Conservation (phyloP, 345 rosid genomes). For the Eutrema japonicum region DNA sequence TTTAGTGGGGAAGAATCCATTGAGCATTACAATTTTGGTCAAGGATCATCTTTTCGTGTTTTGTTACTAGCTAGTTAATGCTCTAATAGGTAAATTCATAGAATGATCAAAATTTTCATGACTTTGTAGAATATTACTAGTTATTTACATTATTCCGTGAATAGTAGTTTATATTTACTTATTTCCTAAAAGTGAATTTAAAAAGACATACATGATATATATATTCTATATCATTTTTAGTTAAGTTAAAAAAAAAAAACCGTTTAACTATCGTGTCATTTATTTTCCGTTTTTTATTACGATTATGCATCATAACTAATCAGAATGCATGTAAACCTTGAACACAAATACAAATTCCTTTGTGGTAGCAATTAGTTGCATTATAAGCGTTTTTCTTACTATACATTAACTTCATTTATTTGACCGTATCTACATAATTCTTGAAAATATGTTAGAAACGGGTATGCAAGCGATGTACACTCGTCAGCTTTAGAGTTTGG, state of each 20-base stretch:
- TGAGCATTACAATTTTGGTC: constrained; percentile 34
- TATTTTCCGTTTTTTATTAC: background rate
- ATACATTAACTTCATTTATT: background rate
- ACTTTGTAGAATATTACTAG: background rate
- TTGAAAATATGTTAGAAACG: background rate
- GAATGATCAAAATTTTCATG: constrained; percentile 9
- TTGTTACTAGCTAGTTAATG: constrained; percentile 27
- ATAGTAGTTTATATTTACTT: background rate
- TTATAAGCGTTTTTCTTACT: background rate
- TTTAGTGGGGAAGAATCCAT: constrained; percentile 12
- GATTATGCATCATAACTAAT: background rate
- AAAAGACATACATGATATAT: background rate
- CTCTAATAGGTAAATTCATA: background rate
- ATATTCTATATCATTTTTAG: background rate
- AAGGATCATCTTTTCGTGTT: constrained; percentile 27
- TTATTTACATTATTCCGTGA: constrained; percentile 7
- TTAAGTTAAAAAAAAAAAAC: too few relatives aligned
- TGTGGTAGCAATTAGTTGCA: background rate
- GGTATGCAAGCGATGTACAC: background rate
- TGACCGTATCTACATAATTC: background rate
- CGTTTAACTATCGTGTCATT: background rate
- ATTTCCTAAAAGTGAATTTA: background rate
- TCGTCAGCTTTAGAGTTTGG: background rate
- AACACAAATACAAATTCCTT: background rate
- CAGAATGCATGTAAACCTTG: too few relatives aligned